Evolutionary conservation across 2,329 filamentous ascomycete species (phyloP), one percentile per base, ranked within the genome.

Genomic region (Polychaeton citri): DNA sequence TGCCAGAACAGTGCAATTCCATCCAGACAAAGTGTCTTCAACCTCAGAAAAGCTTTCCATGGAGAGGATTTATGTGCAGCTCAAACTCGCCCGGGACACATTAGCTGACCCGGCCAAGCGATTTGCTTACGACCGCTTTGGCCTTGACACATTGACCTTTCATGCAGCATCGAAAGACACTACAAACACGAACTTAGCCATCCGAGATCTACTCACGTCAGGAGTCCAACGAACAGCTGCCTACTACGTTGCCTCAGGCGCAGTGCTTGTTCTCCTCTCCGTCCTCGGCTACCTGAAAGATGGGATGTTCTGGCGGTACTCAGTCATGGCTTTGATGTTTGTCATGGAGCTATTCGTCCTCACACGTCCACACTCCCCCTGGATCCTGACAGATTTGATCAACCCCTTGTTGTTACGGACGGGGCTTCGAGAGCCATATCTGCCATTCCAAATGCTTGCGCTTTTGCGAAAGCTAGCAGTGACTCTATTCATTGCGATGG

Each of bases 51-150:
- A 58, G 12, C 58, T 60, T 30, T 50, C 43, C 3, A 50, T 59
- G 10, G 66, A 71, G 37, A 49, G 53, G 50, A 71, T 79, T 60
- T 96, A 93, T 59, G 76, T 95, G 32, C 76, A 81, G 50, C 70
- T 96, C 50, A 88, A 87, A 64, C 66, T 77, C 32, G 86, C 85
- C 5, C 75, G 84, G 51, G 90, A 96, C 50, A 83, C 79, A 1
- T 72, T 95, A 12, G 63, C 75, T n/a, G 76, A 90, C 52, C 74
- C 81, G 2, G 76, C 75, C 1, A 77, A 73, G 51, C 72, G 85
- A 38, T 93, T 90, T 55, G 86, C 84, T 6, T 95, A 95, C 61
- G 85, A 94, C 54, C 76, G 85, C 33, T 86, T 94, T 55, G 87
- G 87, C 0, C 79, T 83, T 1, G 74, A 75, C 19, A 69, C 87